phyloP scores from a whole-genome alignment of 2,329 filamentous ascomycete species.

The Colletotrichum sojae region DNA sequence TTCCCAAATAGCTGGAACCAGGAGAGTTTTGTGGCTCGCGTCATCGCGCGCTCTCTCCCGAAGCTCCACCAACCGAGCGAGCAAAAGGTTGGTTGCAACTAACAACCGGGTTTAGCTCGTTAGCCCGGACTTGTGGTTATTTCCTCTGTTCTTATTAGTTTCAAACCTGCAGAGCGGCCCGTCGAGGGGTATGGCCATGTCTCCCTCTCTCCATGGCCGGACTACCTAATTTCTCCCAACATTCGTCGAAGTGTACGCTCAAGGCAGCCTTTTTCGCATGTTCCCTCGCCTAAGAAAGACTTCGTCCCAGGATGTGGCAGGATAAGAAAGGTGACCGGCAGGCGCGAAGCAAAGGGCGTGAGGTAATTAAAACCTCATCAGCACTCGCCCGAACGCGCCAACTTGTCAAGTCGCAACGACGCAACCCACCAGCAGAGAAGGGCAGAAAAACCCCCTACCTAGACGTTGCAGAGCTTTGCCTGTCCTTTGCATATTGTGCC shows the following conservation, averaged over 20 bases:
- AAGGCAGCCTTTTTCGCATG: background rate
- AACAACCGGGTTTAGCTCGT: constrained; percentile 10
- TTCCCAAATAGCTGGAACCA: constrained; percentile 42
- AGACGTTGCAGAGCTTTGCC: constrained; percentile 27
- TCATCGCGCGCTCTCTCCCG: constrained; percentile 40
- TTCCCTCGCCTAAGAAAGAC: constrained; percentile 3
- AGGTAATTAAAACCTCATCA: constrained; percentile 39
- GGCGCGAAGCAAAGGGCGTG: constrained; percentile 1
- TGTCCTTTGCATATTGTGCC: constrained; percentile 30
- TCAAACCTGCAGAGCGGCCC: constrained; percentile 34
- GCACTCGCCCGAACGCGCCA: constrained; percentile 32
- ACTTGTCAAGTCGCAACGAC: constrained; percentile 37
- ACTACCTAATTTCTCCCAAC: constrained; percentile 19
- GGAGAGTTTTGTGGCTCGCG: constrained; percentile 42
- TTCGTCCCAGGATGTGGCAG: constrained; percentile 9
- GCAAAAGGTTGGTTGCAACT: background rate
- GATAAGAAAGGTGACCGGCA: background rate
- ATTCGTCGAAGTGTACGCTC: constrained; percentile 30
- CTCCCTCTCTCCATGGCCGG: constrained; percentile 16
- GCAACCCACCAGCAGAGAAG: constrained; percentile 19
- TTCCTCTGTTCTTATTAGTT: constrained; percentile 27
- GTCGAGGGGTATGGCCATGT: constrained; percentile 9
- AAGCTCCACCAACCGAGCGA: constrained; percentile 38
- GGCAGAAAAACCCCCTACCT: constrained; percentile 13
- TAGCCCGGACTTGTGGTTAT: constrained; percentile 3